phyloP scores from a whole-genome alignment of 1,139 yeast genomes.

The Blastobotrys malaysiensis region DNA sequence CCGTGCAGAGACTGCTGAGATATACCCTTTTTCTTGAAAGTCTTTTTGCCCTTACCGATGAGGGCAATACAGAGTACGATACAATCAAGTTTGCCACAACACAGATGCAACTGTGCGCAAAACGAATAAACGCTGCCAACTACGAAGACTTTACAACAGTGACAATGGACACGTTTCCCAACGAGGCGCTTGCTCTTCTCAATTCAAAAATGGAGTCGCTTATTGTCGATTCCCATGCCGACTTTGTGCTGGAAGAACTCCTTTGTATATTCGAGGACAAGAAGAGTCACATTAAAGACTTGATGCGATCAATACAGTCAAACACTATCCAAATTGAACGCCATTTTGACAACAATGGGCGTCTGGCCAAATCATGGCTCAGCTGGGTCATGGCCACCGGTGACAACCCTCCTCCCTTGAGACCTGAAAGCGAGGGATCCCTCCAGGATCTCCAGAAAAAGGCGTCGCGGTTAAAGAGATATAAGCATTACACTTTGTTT shows the following conservation, averaged over 20 bases:
- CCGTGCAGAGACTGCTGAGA: slow-evolving; percentile 39
- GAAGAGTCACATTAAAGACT: slow-evolving; percentile 16
- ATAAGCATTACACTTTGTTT: slow-evolving; percentile 25
- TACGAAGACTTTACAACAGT: background rate
- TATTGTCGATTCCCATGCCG: slow-evolving; percentile 14
- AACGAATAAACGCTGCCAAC: slow-evolving; percentile 26
- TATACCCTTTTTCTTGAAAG: slow-evolving; percentile 36
- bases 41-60: slow-evolving; percentile 28
- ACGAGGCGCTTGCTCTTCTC: background rate
- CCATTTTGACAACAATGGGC: slow-evolving; percentile 23
- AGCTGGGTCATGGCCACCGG: slow-evolving; percentile 21
- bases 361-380: slow-evolving; percentile 25
- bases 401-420: slow-evolving; percentile 3
- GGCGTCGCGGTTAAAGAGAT: slow-evolving; percentile 15
- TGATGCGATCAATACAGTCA: slow-evolving; percentile 22
- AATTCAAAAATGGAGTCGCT: background rate
- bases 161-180: background rate
- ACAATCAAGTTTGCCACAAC: slow-evolving; percentile 26
- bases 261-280: slow-evolving; percentile 20
- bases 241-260: slow-evolving; percentile 19
- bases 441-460: background rate
- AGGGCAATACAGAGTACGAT: slow-evolving; percentile 30
- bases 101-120: slow-evolving; percentile 26
- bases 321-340: slow-evolving; percentile 19
- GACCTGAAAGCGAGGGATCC: slow-evolving; percentile 7